Evolutionary conservation across 768 basidiomycete genomes (phyloP), one percentile per base, ranked within the genome.

Genomic region (Dendrothele bispora): DNA sequence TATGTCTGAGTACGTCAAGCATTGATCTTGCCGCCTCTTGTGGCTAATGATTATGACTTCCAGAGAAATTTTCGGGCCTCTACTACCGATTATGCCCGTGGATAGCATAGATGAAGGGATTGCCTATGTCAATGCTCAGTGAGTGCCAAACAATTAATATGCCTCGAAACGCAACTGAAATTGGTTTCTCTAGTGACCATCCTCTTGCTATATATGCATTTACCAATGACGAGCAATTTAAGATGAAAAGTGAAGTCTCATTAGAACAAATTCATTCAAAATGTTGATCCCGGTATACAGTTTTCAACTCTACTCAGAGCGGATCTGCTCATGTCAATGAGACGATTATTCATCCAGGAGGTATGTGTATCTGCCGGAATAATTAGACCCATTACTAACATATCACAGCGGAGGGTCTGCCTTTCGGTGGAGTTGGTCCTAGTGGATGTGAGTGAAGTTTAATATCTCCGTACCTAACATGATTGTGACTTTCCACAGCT

Each of bases 61-160:
- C 25, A 88, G 86, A 51, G 88, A 90, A 60, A 60, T 88, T 3
- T 91, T 91, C 53, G 88, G 86, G 0, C 88, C 88, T 1, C 61
- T 90, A 20, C 56, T 90, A 6, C 80, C 87, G 1, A 70, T 91
- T 37, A 55, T 88, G 11, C 67, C 79, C 0, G 74, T 89, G 1
- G 76, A 82, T 26, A 67, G 61, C 43, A 44, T 85, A 6, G 71
- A 80, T 3, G 77, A 79, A 17, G 86, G 81, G 0, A 67, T 86
- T 29, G 68, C 71, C 1, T 80, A 80, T 55, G 62, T 88, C 35
- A 77, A 76, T 38, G 61, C 65, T 3, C 70, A 74, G 85, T 84
- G 41, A 15, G 73, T 46, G 7, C 32, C 21, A 24, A 12, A 34
- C 3, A 5, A 42, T 21, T 39, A 43, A 5, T 12, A 25, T 2